Evolutionary conservation across 495 filamentous ascomycete species (phyloP), one percentile per base, ranked within the genome.

Genomic region (Penicillium taxi): DNA sequence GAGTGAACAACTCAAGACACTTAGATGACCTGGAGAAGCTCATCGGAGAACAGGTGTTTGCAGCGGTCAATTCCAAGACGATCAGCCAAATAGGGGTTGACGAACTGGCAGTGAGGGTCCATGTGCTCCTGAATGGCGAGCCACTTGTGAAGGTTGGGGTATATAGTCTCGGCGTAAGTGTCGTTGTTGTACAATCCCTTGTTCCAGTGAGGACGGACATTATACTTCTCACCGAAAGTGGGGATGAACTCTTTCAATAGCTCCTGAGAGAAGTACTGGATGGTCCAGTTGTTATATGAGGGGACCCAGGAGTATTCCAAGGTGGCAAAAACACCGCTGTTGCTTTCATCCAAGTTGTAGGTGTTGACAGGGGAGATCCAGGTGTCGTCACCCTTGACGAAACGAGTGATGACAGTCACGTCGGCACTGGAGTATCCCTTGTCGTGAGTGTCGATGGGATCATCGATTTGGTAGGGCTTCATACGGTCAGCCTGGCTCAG

Each of bases 121-220:
- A 24, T 36, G n/a, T 26, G 24, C 21, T 36, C 20, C 9, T 36
- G 33, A 14, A 26, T 13, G 6, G 14, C 14, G 4, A 36, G 21
- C 22, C 33, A 36, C 5, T 25, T 6, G n/a, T 25, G 9, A 4
- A 36, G 6, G 6, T 22, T 34, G 9, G 32, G 32, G 18, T 34
- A 34, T 14, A 34, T 14, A 4, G 32, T 34, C 16, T 16, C 13
- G 3, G 20, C 17, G 23, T 34, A 25, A 36, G n/a, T n/a, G n/a
- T n/a, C n/a, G n/a, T n/a, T n/a, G n/a, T n/a, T n/a, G n/a, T n/a
- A n/a, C n/a, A n/a, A n/a, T n/a, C n/a, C n/a, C 22, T 24, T 53
- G 38, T 53, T 53, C 49, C 49, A 53, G 38, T 53, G 45, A 9
- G 45, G 29, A 6, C 44, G 37, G 34, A 42, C 49, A 35, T 53